A percentile compares a stretch with the other conserved stretches of the same genome.
Conservation (phyloP, 2,329 filamentous ascomycete species). For the Diplodia mutila region DNA sequence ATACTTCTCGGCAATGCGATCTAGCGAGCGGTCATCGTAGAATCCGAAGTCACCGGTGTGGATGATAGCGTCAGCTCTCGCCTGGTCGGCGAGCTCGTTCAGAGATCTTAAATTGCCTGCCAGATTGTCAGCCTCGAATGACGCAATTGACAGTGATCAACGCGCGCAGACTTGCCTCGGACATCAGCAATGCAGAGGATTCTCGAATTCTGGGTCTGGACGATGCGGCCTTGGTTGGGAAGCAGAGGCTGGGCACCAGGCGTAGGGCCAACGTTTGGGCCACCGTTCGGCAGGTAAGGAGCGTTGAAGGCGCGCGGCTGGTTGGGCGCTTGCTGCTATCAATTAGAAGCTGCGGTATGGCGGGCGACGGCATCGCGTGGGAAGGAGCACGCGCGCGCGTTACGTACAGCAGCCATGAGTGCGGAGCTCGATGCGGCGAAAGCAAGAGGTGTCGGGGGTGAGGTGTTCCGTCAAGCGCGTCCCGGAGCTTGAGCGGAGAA, state of each 20-base stretch:
- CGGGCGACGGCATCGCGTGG: conserved; percentile 3
- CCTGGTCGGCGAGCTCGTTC: conserved; percentile 94
- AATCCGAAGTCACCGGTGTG: conserved; percentile 99
- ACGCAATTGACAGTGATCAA: not conserved
- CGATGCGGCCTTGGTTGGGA: conserved; percentile 57
- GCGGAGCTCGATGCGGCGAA: conserved; percentile 23
- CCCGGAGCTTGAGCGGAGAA: conserved; percentile 12
- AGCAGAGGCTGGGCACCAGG: conserved; percentile 53
- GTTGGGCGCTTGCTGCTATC: conserved; percentile 53
- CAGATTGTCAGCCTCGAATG: not conserved
- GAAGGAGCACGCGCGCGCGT: not conserved
- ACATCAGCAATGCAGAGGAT: conserved; percentile 59
- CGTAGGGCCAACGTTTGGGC: conserved; percentile 47
- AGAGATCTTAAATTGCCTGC: conserved; percentile 91
- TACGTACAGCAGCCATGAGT: conserved; percentile 31
- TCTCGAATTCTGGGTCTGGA: conserved; percentile 53
- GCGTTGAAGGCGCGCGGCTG: conserved; percentile 55
- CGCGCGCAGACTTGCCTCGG: conserved; percentile 46
- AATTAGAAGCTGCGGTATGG: conserved; percentile 28
- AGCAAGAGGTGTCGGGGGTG: conserved; percentile 25
- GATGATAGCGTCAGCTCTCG: conserved; percentile 94
- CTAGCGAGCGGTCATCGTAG: conserved; percentile 93
- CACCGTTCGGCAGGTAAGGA: conserved; percentile 53
- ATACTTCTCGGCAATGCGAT: conserved; percentile 97
- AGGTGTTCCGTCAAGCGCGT: conserved; percentile 26